Conservation (phyloP, 1,139 yeast genomes). For the Candida sp. region DNA sequence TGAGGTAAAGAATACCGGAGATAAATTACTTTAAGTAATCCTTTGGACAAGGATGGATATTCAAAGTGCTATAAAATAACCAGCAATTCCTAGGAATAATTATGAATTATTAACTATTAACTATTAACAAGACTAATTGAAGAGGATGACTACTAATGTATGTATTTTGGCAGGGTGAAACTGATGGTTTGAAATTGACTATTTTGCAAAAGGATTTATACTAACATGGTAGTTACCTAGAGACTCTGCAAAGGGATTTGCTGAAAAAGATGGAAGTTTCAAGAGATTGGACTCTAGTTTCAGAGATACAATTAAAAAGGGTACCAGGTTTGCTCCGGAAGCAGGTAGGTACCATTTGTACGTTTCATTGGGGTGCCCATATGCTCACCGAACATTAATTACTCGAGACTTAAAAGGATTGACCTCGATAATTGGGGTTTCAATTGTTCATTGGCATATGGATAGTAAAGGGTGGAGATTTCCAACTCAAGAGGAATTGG, state of each 20-base stretch:
- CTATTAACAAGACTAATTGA: no score
- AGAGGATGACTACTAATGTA: background rate
- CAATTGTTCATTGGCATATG: constrained; percentile 89
- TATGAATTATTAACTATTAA: no score
- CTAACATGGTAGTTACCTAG: background rate
- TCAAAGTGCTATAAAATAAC: no score
- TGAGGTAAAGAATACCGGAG: background rate
- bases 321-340: constrained; percentile 69
- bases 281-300: constrained; percentile 45
- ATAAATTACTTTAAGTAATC: no score
- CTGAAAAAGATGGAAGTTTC: constrained; percentile 51
- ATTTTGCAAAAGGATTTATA: no score
- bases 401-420: constrained; percentile 79
- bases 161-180: background rate
- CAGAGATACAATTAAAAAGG: constrained; percentile 61
- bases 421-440: constrained; percentile 54
- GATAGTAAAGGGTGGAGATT: constrained; percentile 89
- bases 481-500: constrained; percentile 26
- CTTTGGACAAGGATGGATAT: no score
- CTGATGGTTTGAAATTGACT: no score
- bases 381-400: constrained; percentile 90
- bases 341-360: constrained; percentile 81
- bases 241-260: constrained; percentile 21
- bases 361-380: constrained; percentile 89
- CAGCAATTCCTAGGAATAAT: no score